Conservation (phyloP, 2,329 filamentous ascomycete species). For the Colletotrichum sp. region DNA sequence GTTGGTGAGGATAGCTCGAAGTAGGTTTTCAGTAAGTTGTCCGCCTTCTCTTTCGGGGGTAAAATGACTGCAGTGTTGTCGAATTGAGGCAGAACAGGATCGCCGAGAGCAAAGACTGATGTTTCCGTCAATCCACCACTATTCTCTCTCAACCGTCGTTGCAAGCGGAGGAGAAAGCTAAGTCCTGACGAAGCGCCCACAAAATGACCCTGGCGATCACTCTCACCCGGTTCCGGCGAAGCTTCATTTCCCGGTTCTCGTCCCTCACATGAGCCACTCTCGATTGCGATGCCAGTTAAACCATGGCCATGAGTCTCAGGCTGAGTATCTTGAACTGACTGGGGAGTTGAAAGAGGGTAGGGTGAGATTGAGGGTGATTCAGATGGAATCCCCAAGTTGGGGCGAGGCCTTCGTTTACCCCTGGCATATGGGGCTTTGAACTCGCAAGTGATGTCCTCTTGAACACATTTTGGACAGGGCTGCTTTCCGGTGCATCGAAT, state of each 20-base stretch:
- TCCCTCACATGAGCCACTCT: neutral
- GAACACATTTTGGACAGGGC: neutral
- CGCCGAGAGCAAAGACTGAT: constrained; percentile 1
- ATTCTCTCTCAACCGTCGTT: constrained; percentile 27
- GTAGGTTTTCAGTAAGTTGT: neutral
- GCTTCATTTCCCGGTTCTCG: neutral
- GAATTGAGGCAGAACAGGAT: neutral
- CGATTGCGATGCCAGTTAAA: neutral
- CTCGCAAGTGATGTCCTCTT: neutral
- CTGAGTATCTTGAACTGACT: neutral
- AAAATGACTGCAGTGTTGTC: neutral
- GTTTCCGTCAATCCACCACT: neutral
- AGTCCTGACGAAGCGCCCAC: constrained; percentile 33
- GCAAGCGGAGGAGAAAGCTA: constrained; percentile 31
- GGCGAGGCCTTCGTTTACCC: neutral
- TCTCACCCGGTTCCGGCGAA: constrained; percentile 32
- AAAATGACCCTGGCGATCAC: constrained; percentile 33
- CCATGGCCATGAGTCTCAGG: neutral
- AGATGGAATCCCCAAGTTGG: neutral
- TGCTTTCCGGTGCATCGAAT: neutral
- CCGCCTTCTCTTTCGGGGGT: neutral
- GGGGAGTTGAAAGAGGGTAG: neutral
- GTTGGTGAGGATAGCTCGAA: neutral
- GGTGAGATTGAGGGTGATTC: neutral
- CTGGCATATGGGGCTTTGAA: neutral